Base-by-base conservation (phyloP, 331 rosid species). In the Malus hybrid region DNA sequence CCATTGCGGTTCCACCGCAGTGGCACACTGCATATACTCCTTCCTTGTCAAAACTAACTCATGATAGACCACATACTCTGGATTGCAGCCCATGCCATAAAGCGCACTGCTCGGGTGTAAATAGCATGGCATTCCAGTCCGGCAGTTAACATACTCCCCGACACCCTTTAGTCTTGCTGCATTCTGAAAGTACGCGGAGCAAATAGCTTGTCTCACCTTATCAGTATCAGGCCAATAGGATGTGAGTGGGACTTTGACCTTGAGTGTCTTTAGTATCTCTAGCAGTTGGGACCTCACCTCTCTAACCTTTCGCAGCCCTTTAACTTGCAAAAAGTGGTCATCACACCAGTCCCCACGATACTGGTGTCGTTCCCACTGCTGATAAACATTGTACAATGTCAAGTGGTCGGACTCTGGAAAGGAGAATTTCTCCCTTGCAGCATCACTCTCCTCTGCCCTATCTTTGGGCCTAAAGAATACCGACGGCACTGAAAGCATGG, bases 1-100 rank as follows among this genome's bases (percentile, higher is more conserved):
- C 99, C 97, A 92, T 39, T 95, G 99, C 9, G 99, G 96, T 84
- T 95, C 99, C 80, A 87, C 99, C 0, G 97, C 96, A 0, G 99
- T 95, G 26, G 97, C 97, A 68, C 99, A 95, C 72, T 92, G 99
- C 97, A 92, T 95, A 76, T 95, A 95, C 87, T 95, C 99, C 76
- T 92, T 92, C 0, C 87, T 69, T 2, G 99, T 95, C 85, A 95
- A 79, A 70, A 95, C 76, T 75, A 95, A 63, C 84, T 92, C 97
- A 5, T 92, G 97, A 77, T 95, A 95, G 56, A 95, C 97, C 24
- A 92, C 97, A 20, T 92, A 79, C 6, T 92, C 99, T 0, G 99
- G 99, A 60, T 90, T 92, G 83, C 97, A 92, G 68, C 99, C 97
- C 99, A 95, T 95, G 42, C 99, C 97, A 50, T 81, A 92, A 15